Conservation (phyloP, 257 asterid species). For the Prunella vulgaris region DNA sequence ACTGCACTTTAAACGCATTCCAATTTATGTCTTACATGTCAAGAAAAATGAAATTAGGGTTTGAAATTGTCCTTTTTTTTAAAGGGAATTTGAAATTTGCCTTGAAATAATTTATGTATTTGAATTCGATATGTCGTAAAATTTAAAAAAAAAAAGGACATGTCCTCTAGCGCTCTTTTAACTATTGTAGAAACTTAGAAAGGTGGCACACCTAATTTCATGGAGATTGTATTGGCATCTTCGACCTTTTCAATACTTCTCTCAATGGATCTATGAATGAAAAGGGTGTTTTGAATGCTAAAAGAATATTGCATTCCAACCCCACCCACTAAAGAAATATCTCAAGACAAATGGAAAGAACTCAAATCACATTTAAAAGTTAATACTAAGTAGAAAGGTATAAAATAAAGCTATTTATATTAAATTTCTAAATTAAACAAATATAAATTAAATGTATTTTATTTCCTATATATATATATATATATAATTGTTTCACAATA, state of each 20-base stretch:
- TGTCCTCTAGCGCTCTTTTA: neutral
- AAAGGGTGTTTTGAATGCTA: slow-evolving; percentile 4
- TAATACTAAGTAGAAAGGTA: no score
- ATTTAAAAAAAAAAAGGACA: neutral
- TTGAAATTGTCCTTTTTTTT: neutral
- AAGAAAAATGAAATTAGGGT: neutral
- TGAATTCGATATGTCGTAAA: neutral
- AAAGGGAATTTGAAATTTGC: no score
- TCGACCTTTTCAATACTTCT: neutral
- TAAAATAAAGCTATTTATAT: no score
- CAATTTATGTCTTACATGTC: neutral
- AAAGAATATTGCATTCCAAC: slow-evolving; percentile 5
- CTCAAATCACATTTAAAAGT: no score
- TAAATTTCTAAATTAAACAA: no score
- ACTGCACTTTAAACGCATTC: no score
- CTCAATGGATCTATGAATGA: slow-evolving; percentile 6
- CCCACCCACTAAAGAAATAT: neutral
- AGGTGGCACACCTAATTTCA: neutral
- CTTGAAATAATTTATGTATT: no score
- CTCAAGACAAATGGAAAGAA: no score
- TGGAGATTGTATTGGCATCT: slow-evolving; percentile 19
- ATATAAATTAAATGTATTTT: no score
- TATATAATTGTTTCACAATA: no score
- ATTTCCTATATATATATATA: no score
- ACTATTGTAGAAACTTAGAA: neutral